Conservation (phyloP, 768 basidiomycete genomes). For the Lanmaoa rubissima region DNA sequence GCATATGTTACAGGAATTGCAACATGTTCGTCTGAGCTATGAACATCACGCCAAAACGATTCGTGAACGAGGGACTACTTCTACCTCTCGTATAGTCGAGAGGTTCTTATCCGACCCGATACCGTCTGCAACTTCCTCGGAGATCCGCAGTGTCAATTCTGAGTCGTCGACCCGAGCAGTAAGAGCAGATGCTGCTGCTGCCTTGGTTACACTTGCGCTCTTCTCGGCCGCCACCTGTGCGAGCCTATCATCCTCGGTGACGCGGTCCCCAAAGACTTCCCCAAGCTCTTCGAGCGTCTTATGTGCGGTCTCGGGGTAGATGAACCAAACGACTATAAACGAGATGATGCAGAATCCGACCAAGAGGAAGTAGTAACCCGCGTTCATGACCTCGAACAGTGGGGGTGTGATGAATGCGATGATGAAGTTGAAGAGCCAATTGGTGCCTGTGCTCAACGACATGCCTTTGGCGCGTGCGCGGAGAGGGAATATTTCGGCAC, state of each 20-base stretch:
- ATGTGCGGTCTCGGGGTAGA: conserved; percentile 50
- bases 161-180: conserved; percentile 20
- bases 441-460: conserved; percentile 35
- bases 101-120: conserved; percentile 19
- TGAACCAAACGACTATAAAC: conserved; percentile 43
- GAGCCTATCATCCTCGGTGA: conserved; percentile 23
- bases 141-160: conserved; percentile 23
- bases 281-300: conserved; percentile 50
- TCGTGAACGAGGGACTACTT: conserved; percentile 11
- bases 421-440: conserved; percentile 37
- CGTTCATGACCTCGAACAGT: conserved; percentile 49
- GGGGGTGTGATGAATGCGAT: conserved; percentile 55
- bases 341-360: conserved; percentile 46
- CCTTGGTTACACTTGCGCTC: conserved; percentile 10
- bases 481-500: conserved; percentile 49
- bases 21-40: neutral
- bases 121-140: conserved; percentile 16
- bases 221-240: conserved; percentile 16
- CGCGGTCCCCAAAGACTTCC: conserved; percentile 45
- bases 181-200: conserved; percentile 14
- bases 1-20: neutral
- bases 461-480: conserved; percentile 40
- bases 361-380: conserved; percentile 52
- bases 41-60: conserved; percentile 3
- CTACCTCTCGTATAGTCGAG: conserved; percentile 13